These are phyloP conservation scores for Prunus padus DNA, from an alignment of 306 rosid genomes.

Conservation along the genomic window DNA sequence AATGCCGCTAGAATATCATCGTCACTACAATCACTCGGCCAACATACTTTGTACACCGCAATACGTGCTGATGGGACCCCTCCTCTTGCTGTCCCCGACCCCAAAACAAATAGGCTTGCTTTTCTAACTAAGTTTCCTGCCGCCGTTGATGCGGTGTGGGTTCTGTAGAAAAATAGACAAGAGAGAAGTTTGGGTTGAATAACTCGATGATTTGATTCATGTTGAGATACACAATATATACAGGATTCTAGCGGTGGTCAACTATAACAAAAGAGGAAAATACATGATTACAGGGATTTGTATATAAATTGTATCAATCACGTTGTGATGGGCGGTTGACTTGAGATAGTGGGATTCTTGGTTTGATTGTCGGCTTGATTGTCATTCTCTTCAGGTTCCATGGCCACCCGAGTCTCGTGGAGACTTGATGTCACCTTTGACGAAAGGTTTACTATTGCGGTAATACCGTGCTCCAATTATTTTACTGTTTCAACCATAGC, in stretches of 20 bases:
- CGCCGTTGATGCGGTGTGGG: constrained; percentile 47
- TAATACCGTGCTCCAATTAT: constrained; percentile 49
- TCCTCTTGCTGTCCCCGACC: constrained; percentile 37
- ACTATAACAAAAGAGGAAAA: too few species aligned
- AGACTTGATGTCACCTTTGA: constrained; percentile 4
- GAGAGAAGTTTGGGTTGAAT: too few species aligned
- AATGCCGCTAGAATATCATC: constrained; percentile 31
- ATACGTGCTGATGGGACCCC: constrained; percentile 40
- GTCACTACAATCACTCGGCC: background rate
- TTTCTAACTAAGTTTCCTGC: constrained; percentile 37
- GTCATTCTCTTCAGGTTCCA: too few species aligned
- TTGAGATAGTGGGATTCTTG: too few species aligned
- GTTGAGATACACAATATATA: too few species aligned
- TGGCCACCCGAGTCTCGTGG: constrained; percentile 44
- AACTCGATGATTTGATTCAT: too few species aligned
- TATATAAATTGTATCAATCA: too few species aligned
- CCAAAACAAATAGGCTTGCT: constrained; percentile 35
- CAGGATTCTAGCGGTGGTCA: too few species aligned
- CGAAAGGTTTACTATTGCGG: background rate
- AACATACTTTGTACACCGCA: constrained; percentile 44
- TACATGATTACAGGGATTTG: too few species aligned
- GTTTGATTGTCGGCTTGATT: too few species aligned
- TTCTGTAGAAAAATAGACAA: too few species aligned
- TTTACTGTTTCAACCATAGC: constrained; percentile 27
- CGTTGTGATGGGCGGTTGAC: too few species aligned